Evolutionary conservation across 768 basidiomycete genomes (phyloP), one percentile per base, ranked within the genome.

Genomic region (Hydnomerulius pinastri): DNA sequence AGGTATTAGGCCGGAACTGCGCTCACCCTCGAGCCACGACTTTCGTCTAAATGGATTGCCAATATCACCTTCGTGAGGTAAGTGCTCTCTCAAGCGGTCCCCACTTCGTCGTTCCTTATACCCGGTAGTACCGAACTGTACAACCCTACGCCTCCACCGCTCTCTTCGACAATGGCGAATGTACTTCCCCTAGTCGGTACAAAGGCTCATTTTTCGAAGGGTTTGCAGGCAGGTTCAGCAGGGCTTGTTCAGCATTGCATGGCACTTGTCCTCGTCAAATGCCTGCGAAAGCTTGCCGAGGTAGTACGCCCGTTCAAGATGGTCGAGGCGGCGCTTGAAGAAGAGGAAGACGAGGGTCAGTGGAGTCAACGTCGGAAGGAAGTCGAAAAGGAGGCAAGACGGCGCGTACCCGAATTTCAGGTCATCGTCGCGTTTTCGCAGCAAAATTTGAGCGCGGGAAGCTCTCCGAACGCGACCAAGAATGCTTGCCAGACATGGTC

Each of bases 11-110:
- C 83, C 12, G 76, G 76, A 2, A 82, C 80, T 4, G 77, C 78
- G 2, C 69, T 92, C 28, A 87, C 90, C 0, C 75, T 95, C 4
- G 92, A 96, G 59, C 92, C 93, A 0, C 83, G 92, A 3, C 78
- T 94, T 5, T 90, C 90, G 0, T 89, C 89, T 0, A 87, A 86
- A 62, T 98, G 96, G 94, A 85, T 98, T 27, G 82, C 87, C 0
- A 96, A 93, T 50, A 85, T 97, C 56, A 76, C 90, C 4, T 88
- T 94, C 62, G 82, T 91, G 33, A 90, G 87, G 2, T 76, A 77
- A 7, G 78, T 98, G 46, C 77, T 97, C 43, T 86, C 89, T 1
- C 77, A 93, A 0, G 83, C 90, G 0, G 71, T 93, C 2, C 92
- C 94, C 0, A 57, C 72, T 1, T 58, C 72, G 1, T 80, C 80